Evolutionary conservation across 2,329 filamentous ascomycete genomes (phyloP).

Genomic region (Diaporthe humulicola): DNA sequence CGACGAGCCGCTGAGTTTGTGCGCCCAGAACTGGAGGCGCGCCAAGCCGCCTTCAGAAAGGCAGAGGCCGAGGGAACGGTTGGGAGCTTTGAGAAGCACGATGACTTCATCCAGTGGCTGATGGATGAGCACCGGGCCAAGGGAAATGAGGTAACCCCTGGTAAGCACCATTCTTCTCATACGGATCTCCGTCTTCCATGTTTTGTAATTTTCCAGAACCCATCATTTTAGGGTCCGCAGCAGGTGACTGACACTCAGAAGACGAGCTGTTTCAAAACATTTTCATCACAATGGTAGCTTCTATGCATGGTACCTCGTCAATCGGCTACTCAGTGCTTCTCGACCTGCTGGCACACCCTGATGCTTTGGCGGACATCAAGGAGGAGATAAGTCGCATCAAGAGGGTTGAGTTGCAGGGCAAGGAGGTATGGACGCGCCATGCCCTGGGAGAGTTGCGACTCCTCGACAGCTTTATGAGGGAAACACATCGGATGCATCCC

Average conservation of each 20-base stretch:
- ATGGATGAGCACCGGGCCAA: conserved; percentile 41
- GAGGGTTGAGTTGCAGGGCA: conserved; percentile 36
- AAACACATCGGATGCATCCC: conserved; percentile 41
- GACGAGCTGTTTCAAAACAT: conserved; percentile 40
- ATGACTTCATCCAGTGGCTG: conserved; percentile 43
- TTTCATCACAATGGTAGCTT: conserved; percentile 43
- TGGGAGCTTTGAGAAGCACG: conserved; percentile 35
- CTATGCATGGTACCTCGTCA: conserved; percentile 38
- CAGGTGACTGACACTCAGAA: too few relatives aligned
- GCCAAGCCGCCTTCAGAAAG: conserved; percentile 6
- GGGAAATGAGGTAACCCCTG: conserved; percentile 39
- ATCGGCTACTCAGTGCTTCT: conserved; percentile 25
- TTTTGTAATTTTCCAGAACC: too few relatives aligned
- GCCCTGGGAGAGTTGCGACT: conserved; percentile 39
- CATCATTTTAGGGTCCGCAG: too few relatives aligned
- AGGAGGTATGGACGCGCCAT: conserved; percentile 40
- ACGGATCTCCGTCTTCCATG: too few relatives aligned
- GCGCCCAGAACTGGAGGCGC: conserved; percentile 42
- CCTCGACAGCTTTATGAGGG: conserved; percentile 43
- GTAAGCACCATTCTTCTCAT: too few relatives aligned
- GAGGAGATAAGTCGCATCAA: conserved; percentile 39
- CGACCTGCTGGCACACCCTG: conserved; percentile 39
- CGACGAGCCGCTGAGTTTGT: conserved; percentile 41
- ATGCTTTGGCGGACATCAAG: conserved; percentile 38
- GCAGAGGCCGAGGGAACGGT: background rate